Evolutionary conservation across 2,329 filamentous ascomycete genomes (phyloP).

Genomic region (Beauveria caledonica): DNA sequence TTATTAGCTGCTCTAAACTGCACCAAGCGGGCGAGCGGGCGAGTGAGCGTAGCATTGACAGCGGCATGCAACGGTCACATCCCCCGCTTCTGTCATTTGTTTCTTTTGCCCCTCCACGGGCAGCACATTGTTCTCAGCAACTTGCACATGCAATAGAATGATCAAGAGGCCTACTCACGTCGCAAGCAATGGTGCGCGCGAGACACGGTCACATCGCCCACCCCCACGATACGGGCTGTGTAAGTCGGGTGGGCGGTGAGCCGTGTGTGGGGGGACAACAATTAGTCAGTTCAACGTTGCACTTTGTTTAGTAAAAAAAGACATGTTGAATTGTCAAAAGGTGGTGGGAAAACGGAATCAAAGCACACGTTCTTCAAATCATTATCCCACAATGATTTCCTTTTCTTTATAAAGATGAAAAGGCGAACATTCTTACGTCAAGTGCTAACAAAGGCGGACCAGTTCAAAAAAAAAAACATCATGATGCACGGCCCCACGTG

Average conservation of each 20-base stretch:
- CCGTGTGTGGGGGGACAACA: background rate
- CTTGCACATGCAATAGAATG: conserved; percentile 1
- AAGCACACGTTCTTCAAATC: too few relatives aligned
- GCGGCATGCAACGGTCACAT: background rate
- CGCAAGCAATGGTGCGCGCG: background rate
- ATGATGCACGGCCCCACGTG: too few relatives aligned
- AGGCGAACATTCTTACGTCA: too few relatives aligned
- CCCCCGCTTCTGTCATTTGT: background rate
- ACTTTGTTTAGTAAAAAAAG: background rate
- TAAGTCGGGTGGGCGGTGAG: background rate
- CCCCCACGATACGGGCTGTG: conserved; percentile 2
- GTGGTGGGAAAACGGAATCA: too few relatives aligned
- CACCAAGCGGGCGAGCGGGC: too few relatives aligned
- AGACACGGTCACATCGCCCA: conserved; percentile 4
- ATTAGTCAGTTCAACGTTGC: background rate
- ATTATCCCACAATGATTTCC: too few relatives aligned
- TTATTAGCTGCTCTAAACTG: background rate
- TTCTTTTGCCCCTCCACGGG: background rate
- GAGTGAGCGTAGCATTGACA: too few relatives aligned
- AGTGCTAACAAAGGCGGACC: too few relatives aligned
- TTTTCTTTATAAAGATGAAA: too few relatives aligned
- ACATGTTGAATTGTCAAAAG: background rate
- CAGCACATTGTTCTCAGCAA: background rate
- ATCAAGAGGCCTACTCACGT: background rate
- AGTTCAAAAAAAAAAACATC: too few relatives aligned